Conservation (phyloP, 1,284 basidiomycete genomes). For the Moniliophthora roreri region DNA sequence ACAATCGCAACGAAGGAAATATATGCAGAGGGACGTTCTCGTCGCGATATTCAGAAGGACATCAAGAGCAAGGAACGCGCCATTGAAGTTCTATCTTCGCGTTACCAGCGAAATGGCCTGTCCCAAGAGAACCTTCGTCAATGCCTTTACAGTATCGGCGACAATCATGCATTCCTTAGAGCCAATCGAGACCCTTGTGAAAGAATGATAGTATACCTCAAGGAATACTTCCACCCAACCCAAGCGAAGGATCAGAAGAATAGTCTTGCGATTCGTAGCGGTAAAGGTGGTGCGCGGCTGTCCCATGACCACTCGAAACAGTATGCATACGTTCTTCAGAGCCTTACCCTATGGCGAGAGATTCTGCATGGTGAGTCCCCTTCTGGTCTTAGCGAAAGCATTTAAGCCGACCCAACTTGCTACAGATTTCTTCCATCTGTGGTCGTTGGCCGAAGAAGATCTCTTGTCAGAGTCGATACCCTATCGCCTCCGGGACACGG, state of each 20-base stretch:
- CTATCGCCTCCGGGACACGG: constrained; percentile 80
- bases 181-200: constrained; percentile 84
- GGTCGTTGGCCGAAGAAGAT: constrained; percentile 78
- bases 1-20: constrained; percentile 77
- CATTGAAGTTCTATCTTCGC: constrained; percentile 66
- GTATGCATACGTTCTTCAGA: constrained; percentile 80
- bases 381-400: neutral
- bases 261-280: constrained; percentile 75
- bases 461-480: constrained; percentile 68
- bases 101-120: constrained; percentile 58
- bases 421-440: constrained; percentile 80
- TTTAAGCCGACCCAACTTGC: constrained; percentile 1
- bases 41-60: constrained; percentile 75
- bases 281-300: constrained; percentile 71
- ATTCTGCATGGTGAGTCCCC: constrained; percentile 66
- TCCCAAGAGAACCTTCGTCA: constrained; percentile 66
- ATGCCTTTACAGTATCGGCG: constrained; percentile 81
- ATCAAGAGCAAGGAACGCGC: constrained; percentile 81
- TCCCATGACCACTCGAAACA: constrained; percentile 82
- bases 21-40: constrained; percentile 63
- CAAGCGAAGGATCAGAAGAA: constrained; percentile 58
- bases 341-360: constrained; percentile 80
- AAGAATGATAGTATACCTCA: constrained; percentile 72
- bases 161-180: constrained; percentile 82
- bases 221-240: constrained; percentile 72